Base-by-base conservation (phyloP, 305 asterid species). In the Caryopteris hybrid region DNA sequence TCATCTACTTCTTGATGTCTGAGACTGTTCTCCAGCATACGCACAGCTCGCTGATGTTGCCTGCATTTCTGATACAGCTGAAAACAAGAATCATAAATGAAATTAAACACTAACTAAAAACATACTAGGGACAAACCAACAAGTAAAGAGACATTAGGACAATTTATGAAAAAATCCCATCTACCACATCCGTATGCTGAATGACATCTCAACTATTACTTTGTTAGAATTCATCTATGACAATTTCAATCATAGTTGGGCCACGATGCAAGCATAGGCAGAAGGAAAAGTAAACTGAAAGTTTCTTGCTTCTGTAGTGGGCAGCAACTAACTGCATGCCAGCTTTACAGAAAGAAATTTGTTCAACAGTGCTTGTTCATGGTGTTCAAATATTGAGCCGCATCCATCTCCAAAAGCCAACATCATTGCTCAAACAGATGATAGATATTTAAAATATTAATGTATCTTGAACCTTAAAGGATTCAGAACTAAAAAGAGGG, bases 51-150 rank as follows among this genome's bases (percentile, higher is more conserved):
- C 74, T 88, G 83, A 69, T 22, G 72, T 64, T 83, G 91, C 42
- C 90, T 86, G 61, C 89, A 79, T 75, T 70, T 80, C 75, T 61
- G 76, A 61, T 84, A 78, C 61, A 86, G 79, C 84, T 83, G 83
- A 72, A 51, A 70, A 61, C 8, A 43, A 68, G 67, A 62, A 63
- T 47, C 42, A 23, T 16, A 22, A 34, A 61, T 38, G 21, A 29
- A 54, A 46, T 62, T 51, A 17, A 47, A n/a, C 47, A 9, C 20
- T 21, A 58, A 52, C 39, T 56, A 45, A 36, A 21, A 27, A 61
- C 29, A 60, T 4, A 20, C 18, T 10, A 2, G 12, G 13, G n/a
- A 45, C 27, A 68, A 1, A 42, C 23, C 56, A 36, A 50, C 42
- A 43, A 7, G 14, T 21, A 45, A n/a, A 23, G 11, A 53, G 25